Evolutionary conservation across 306 rosid genomes (phyloP).

Genomic region (Trifolium pratense): DNA sequence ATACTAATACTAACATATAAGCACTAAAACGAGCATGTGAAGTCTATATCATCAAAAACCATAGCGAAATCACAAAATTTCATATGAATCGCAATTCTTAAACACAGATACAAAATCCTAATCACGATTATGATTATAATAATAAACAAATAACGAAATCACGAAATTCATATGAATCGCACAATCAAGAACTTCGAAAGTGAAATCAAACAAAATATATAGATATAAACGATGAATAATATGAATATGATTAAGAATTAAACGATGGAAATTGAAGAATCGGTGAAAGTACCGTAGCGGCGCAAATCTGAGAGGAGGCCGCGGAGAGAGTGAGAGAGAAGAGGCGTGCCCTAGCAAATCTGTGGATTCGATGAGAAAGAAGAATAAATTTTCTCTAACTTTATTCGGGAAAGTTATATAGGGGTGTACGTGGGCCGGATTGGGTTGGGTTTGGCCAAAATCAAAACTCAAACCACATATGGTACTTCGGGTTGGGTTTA

Average conservation of each 20-base stretch:
- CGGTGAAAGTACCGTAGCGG: conserved; percentile 18
- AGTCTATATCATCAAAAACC: conserved; percentile 7
- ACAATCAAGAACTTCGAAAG: background rate
- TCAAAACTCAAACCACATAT: too few relatives aligned
- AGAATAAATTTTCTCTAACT: too few relatives aligned
- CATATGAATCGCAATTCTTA: background rate
- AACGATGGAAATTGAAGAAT: background rate
- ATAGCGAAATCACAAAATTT: too few relatives aligned
- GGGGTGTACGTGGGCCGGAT: too few relatives aligned
- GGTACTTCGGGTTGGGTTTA: too few relatives aligned
- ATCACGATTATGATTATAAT: background rate
- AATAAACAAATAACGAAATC: background rate
- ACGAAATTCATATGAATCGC: background rate
- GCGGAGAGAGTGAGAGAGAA: background rate
- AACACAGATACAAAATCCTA: background rate
- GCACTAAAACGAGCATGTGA: background rate
- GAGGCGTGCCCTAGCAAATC: conserved; percentile 12
- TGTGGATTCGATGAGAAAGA: background rate
- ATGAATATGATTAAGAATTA: background rate
- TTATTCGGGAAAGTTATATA: too few relatives aligned
- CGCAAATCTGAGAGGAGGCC: conserved; percentile 9
- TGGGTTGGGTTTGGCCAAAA: too few relatives aligned
- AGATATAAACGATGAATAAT: background rate
- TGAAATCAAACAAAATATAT: background rate
- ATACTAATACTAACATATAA: background rate